Base-by-base conservation (phyloP, 805 yeast genomes). In the Helenozyma rhizophorensis region DNA sequence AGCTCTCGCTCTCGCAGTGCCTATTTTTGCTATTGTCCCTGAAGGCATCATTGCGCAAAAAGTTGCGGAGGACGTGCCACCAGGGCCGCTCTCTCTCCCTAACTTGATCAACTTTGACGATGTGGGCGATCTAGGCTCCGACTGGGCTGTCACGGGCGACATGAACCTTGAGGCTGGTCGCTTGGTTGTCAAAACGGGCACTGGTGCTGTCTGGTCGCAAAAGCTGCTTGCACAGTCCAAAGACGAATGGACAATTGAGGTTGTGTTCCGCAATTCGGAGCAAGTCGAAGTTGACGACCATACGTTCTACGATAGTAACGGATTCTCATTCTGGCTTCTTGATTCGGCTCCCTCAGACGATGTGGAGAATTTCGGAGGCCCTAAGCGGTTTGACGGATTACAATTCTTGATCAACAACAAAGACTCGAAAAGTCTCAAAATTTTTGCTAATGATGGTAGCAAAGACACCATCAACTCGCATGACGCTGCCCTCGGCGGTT, bases 261-360 rank as follows among this genome's bases (percentile, higher is more conserved):
- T 74, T 28, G 73, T 81, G 2, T 70, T 82, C 43, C 70, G 93
- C 55, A 74, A 84, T 28, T 53, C 73, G 6, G 83, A 83, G 6
- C 59, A 47, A 9, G 41, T 42, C 8, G 39, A 37, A 6, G 62
- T 36, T 13, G 42, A 43, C 19, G 68, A 62, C 39, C 43, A 51
- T 26, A 27, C 36, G 11, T 61, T 37, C 40, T 44, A 37, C 25
- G 58, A 51, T 17, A 30, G 42, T n/a, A 76, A 83, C 46, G 86
- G 86, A 0, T 47, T 80, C 15, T 62, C 83, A 1, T 56, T 82
- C 28, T 79, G 80, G 74, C 53, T 79, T 21, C 48, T 74, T n/a
- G 65, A 65, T 22, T 32, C 41, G 11, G 39, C 33, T 6, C 39
- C 42, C 4, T 54, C 58, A 1, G 34, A 40, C 21, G 51, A 49